Evolutionary conservation across 2,329 filamentous ascomycete genomes (phyloP).

Genomic region (Stachybotrys chartarum): DNA sequence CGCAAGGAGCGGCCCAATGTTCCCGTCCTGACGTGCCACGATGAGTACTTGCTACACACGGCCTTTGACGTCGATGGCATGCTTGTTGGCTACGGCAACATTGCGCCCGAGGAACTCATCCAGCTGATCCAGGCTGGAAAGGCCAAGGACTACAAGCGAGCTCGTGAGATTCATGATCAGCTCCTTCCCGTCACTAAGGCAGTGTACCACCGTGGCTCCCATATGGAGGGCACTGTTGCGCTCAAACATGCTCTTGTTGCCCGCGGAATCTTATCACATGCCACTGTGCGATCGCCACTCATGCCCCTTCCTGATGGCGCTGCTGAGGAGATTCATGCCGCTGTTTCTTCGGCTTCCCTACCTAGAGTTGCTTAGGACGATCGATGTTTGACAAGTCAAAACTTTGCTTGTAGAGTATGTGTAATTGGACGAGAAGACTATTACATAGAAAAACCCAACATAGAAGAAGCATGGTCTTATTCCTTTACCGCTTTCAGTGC

Average conservation of each 20-base stretch:
- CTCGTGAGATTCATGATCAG: conserved; percentile 41
- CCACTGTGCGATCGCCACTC: conserved; percentile 42
- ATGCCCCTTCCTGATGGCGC: conserved; percentile 34
- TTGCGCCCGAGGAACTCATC: conserved; percentile 41
- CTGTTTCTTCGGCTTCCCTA: conserved; percentile 22
- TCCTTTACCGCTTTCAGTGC: too few species aligned
- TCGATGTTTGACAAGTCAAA: too few species aligned
- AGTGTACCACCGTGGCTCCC: conserved; percentile 47
- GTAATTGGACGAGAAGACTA: too few species aligned
- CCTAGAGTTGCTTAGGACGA: conserved; percentile 12
- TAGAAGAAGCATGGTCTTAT: too few species aligned
- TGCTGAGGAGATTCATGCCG: conserved; percentile 33
- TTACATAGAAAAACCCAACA: too few species aligned
- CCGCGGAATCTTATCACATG: conserved; percentile 39
- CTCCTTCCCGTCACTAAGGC: conserved; percentile 43
- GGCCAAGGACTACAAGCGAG: conserved; percentile 38
- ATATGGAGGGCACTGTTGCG: conserved; percentile 47
- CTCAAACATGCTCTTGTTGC: conserved; percentile 45
- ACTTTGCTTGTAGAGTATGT: too few species aligned
- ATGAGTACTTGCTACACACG: conserved; percentile 45
- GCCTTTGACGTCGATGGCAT: conserved; percentile 45
- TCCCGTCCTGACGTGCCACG: conserved; percentile 43
- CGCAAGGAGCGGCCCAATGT: conserved; percentile 38
- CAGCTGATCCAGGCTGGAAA: conserved; percentile 44
- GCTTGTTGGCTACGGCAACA: conserved; percentile 47